Percentiles rank a stretch among this genome's conserved stretches.
These are phyloP conservation scores for Bryoglossum gracile DNA, from an alignment of 495 filamentous ascomycete species.

Conservation along the genomic window DNA sequence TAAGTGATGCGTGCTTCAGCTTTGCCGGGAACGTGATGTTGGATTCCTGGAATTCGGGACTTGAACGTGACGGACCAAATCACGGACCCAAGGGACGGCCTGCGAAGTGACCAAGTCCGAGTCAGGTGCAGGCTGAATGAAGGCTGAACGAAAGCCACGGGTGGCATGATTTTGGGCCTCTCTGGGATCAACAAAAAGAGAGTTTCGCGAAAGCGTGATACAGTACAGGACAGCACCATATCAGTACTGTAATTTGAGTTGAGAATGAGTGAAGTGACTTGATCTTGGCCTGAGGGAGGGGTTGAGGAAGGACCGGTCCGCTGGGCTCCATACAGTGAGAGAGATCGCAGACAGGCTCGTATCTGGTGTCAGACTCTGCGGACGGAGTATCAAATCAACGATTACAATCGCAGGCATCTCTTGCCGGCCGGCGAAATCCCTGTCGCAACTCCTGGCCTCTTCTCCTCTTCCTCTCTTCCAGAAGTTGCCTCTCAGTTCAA, in stretches of 20 bases:
- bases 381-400: conserved; percentile 2
- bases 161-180: not conserved
- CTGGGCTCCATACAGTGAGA: too few species aligned
- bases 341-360: too few species aligned
- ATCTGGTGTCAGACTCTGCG: not conserved
- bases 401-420: not conserved
- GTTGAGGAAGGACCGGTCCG: not conserved
- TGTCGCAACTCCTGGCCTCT: too few species aligned
- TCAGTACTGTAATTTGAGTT: too few species aligned
- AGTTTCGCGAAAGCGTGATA: too few species aligned
- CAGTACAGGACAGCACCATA: too few species aligned
- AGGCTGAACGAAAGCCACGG: not conserved
- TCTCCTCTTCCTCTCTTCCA: too few species aligned
- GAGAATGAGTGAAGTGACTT: too few species aligned
- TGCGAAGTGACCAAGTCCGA: too few species aligned
- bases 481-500: too few species aligned
- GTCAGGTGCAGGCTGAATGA: not conserved
- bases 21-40: conserved; percentile 14
- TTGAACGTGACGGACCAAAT: too few species aligned
- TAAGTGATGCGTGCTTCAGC: conserved; percentile 24
- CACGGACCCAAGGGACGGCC: too few species aligned
- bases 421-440: conserved; percentile 5
- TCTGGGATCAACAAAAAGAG: conserved; percentile 6
- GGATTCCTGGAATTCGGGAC: conserved; percentile 5
- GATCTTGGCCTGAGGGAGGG: not conserved